Base-by-base conservation (phyloP, 2,329 filamentous ascomycete species). In the Epichloe baconii region DNA sequence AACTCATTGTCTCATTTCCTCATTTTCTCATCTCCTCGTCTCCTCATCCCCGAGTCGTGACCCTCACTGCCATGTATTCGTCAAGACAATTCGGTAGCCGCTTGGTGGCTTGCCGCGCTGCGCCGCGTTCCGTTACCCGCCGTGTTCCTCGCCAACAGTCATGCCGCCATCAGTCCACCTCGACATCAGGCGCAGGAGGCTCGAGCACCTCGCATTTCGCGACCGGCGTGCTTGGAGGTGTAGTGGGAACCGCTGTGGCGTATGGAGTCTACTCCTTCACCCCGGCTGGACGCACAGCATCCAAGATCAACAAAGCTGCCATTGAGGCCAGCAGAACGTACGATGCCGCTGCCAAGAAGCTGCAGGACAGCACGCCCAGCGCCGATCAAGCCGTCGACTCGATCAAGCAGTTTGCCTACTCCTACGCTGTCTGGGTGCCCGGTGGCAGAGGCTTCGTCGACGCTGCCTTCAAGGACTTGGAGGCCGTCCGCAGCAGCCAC, bases 371-470 rank as follows among this genome's bases (percentile, higher is more conserved):
- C 44, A 78, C 83, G 0, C 85, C 85, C 0, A 75, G 79, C 53
- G 74, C 82, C 14, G 83, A 85, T 55, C 75, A 86, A 64, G 83
- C 84, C 1, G 70, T 86, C 40, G 67, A 76, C 54, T 82, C 77
- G 69, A 75, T 89, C 54, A 80, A 80, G 59, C 70, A 80, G 52
- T 80, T 82, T 12, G 79, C 80, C 31, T 80, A 79, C 61, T 80
- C 80, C 23, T 89, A 89, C 61, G 82, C 83, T 2, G 72, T 71
- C 3, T 86, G 83, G 73, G 77, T 90, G 34, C 86, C 86, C 0
- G 86, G 86, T 12, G 85, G 81, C 2, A 76, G 77, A 34, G 68
- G 73, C 45, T 87, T 85, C 58, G 78, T 89, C 46, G 83, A 89
- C 61, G 67, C 72, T 1, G 79, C 78, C 0, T 90, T 89, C 66